Conservation (phyloP, 306 rosid genomes). For the Parietaria judaica region DNA sequence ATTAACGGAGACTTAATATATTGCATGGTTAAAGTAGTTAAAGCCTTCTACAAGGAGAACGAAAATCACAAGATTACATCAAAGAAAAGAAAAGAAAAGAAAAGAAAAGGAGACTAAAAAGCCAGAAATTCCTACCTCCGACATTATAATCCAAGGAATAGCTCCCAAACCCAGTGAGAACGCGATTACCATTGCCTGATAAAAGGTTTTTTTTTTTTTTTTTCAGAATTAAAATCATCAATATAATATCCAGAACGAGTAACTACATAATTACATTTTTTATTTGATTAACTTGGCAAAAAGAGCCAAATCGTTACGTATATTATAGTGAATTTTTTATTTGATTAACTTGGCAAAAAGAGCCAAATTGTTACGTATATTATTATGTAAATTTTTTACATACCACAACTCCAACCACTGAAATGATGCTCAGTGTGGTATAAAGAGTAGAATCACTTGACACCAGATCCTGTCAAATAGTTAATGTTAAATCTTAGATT, state of each 20-base stretch:
- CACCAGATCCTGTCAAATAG: slow-evolving; percentile 37
- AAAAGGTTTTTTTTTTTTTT: not conserved
- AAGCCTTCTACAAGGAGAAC: not conserved
- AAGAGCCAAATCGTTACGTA: slow-evolving; percentile 4
- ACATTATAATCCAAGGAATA: slow-evolving; percentile 98
- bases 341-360: not conserved
- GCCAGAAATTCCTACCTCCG: slow-evolving; percentile 56
- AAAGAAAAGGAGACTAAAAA: not conserved
- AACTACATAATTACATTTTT: too few relatives aligned
- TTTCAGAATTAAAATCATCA: too few relatives aligned
- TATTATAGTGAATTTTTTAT: slow-evolving; percentile 5
- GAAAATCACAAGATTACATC: not conserved
- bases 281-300: too few relatives aligned
- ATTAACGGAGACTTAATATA: not conserved
- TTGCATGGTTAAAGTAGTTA: not conserved
- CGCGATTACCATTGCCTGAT: slow-evolving; percentile 69
- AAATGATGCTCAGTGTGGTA: slow-evolving; percentile 37
- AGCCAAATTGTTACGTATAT: slow-evolving; percentile 1
- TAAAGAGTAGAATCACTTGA: slow-evolving; percentile 39
- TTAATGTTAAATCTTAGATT: slow-evolving; percentile 5
- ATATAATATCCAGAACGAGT: too few relatives aligned
- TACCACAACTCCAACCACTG: slow-evolving; percentile 89
- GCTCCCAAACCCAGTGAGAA: slow-evolving; percentile 94
- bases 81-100: not conserved
- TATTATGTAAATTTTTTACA: slow-evolving; percentile 18